Evolutionary conservation across 345 rosid genomes (phyloP), one percentile per base, ranked within the genome.

Genomic region (Sonneratia alba): DNA sequence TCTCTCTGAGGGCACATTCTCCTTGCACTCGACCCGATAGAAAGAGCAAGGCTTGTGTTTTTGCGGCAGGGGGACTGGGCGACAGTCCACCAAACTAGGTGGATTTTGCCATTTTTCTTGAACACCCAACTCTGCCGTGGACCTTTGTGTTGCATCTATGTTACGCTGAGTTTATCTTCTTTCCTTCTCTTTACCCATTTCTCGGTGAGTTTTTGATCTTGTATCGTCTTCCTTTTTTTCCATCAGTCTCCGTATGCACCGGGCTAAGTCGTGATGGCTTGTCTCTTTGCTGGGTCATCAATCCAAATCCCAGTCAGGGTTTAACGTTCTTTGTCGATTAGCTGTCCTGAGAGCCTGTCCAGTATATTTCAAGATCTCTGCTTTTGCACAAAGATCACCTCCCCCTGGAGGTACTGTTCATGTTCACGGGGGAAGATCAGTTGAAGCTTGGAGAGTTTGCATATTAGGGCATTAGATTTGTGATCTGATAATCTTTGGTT

Each of bases 41-140:
- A 2, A 24, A 32, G 27, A 24, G 37, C 36, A 42, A 68, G 55
- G n/a, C 19, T 22, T 68, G 3, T 14, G 70, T 42, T 68, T 45
- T n/a, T 67, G 43, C 70, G 21, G 51, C 32, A 40, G 69, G n/a
- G 38, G 16, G 64, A 27, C 67, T 66, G 51, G 71, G 59, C 55
- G 72, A 71, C 69, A 43, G 13, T 61, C 8, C 27, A 11, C 53
- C 64, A 14, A 24, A 12, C 38, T 40, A 0, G 64, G 36, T 19
- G 22, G 53, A 4, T 48, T 48, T 42, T 7, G n/a, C 49, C 51
- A 45, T 11, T 40, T 59, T 24, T 10, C 68, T 7, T 71, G n/a
- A 15, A 27, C 70, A 56, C 62, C 74, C 67, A 70, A 51, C 47
- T 7, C 1, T 27, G 64, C 66, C 42, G 62, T 64, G 32, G 72